Evolutionary conservation across 306 rosid species (phyloP).

Genomic region (Elaeagnus macrophylla): DNA sequence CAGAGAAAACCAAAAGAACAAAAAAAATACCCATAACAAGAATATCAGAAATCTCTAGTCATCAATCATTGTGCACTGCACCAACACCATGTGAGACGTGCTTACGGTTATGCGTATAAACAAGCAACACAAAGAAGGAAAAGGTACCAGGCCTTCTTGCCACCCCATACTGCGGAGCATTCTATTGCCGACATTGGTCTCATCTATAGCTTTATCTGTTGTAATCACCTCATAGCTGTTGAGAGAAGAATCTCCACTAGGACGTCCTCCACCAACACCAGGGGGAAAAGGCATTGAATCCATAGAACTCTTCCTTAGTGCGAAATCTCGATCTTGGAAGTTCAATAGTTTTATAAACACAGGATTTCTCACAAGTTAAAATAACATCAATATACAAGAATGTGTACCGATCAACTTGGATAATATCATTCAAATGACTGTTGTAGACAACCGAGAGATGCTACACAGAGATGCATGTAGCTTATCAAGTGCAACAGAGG

Average conservation of each 20-base stretch:
- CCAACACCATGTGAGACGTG: too few relatives aligned
- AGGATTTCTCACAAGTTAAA: slow-evolving; percentile 43
- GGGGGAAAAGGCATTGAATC: slow-evolving; percentile 99
- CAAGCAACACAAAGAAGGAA: too few relatives aligned
- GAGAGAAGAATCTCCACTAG: slow-evolving; percentile 44
- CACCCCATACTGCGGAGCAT: slow-evolving; percentile 99
- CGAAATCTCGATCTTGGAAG: slow-evolving; percentile 68
- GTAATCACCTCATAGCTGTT: slow-evolving; percentile 79
- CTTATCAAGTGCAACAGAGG: slow-evolving; percentile 7
- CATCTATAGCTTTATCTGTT: slow-evolving; percentile 86
- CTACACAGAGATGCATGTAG: neutral
- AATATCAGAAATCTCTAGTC: slow-evolving; percentile 27
- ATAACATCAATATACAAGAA: slow-evolving; percentile 15
- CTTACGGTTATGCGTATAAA: too few relatives aligned
- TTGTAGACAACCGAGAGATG: neutral
- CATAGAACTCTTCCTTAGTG: slow-evolving; percentile 60
- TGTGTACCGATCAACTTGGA: slow-evolving; percentile 19
- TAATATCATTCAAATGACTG: slow-evolving; percentile 9
- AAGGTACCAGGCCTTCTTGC: slow-evolving; percentile 97
- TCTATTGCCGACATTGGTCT: slow-evolving; percentile 88
- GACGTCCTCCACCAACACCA: slow-evolving; percentile 97
- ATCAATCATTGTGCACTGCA: neutral
- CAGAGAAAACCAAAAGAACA: slow-evolving; percentile 24
- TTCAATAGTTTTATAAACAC: slow-evolving; percentile 40
- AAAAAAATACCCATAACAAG: slow-evolving; percentile 23